Evolutionary conservation across 2,329 filamentous ascomycete genomes (phyloP).

Genomic region (Rhynchosporium graminicola): DNA sequence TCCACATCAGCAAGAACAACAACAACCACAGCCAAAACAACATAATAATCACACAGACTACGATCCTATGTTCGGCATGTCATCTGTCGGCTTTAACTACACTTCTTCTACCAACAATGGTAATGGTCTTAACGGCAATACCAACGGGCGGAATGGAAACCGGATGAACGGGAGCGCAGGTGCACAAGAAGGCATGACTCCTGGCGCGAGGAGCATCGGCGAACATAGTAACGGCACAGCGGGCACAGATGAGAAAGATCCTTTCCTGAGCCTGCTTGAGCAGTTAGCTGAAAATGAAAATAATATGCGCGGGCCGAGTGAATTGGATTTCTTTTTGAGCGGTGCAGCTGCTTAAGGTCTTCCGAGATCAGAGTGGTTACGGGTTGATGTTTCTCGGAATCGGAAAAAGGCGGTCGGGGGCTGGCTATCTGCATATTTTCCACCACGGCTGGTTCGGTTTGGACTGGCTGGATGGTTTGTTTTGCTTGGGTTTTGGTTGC

Average conservation of each 20-base stretch:
- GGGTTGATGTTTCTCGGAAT: neutral
- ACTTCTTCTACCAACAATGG: neutral
- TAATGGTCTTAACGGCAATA: neutral
- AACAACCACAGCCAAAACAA: slow-evolving; percentile 13
- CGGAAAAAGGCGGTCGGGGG: neutral
- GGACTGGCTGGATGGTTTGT: neutral
- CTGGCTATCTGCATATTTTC: neutral
- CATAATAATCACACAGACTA: slow-evolving; percentile 42
- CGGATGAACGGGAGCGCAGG: slow-evolving; percentile 35
- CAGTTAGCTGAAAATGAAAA: slow-evolving; percentile 83
- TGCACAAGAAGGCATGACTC: slow-evolving; percentile 42
- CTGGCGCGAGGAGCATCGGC: slow-evolving; percentile 52
- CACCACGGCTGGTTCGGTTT: neutral
- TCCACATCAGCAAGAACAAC: slow-evolving; percentile 7
- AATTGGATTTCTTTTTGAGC: slow-evolving; percentile 75
- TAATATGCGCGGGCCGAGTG: slow-evolving; percentile 65
- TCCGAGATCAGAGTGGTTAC: neutral
- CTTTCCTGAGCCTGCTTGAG: slow-evolving; percentile 76
- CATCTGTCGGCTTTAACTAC: slow-evolving; percentile 51
- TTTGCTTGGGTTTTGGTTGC: neutral
- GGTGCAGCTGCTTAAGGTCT: slow-evolving; percentile 25
- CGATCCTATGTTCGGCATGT: slow-evolving; percentile 61
- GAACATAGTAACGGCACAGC: slow-evolving; percentile 44
- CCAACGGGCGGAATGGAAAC: neutral
- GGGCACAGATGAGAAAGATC: slow-evolving; percentile 62